Conservation (phyloP, 2,329 filamentous ascomycete genomes). For the Sporothrix euskadiensis region DNA sequence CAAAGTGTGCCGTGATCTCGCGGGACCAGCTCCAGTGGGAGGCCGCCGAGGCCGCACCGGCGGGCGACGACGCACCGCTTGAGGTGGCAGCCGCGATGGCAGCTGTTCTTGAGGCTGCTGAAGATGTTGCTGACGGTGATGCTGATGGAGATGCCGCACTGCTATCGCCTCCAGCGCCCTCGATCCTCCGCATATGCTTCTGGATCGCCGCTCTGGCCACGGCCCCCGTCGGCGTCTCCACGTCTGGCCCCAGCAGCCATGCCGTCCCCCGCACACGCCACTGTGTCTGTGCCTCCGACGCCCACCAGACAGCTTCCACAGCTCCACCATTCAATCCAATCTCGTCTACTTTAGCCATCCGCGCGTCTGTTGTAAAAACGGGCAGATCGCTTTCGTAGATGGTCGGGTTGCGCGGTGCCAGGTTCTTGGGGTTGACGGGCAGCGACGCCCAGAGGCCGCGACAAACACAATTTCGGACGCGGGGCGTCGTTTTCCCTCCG, state of each 20-base stretch:
- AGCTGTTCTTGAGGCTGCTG: not conserved
- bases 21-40: constrained; percentile 70
- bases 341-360: constrained; percentile 81
- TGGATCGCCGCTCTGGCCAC: constrained; percentile 70
- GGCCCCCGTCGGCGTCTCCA: constrained; percentile 59
- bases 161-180: not conserved
- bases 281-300: constrained; percentile 68
- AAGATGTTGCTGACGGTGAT: too few species aligned
- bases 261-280: constrained; percentile 81
- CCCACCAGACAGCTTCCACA: constrained; percentile 84
- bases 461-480: constrained; percentile 78
- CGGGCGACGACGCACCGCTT: too few species aligned
- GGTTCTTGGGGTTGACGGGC: constrained; percentile 70
- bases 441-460: constrained; percentile 80
- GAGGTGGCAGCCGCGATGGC: not conserved
- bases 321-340: constrained; percentile 66
- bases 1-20: constrained; percentile 86
- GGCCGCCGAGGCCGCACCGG: not conserved
- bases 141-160: not conserved
- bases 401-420: constrained; percentile 68
- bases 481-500: constrained; percentile 47
- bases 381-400: constrained; percentile 73
- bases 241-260: constrained; percentile 71
- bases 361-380: constrained; percentile 81
- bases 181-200: constrained; percentile 43